Conservation (phyloP, 441 rosid species). For the Pelargonium australe region DNA sequence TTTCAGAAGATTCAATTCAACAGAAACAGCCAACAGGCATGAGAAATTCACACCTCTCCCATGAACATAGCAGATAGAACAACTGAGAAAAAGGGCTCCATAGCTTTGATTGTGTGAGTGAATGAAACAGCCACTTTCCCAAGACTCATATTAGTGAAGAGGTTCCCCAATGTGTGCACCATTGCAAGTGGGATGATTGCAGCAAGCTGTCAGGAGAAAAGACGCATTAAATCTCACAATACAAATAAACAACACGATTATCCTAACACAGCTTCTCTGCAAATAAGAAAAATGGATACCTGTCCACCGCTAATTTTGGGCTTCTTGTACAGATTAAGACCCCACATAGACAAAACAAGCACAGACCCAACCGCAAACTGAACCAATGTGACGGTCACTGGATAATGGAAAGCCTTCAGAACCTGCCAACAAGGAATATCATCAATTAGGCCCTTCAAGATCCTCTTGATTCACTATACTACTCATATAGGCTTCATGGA, state of each 20-base stretch:
- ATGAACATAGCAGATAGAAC: constrained; percentile 87
- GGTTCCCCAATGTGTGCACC: constrained; percentile 81
- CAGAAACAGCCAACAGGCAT: background rate
- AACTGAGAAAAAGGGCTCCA: constrained; percentile 97
- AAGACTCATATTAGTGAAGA: constrained; percentile 91
- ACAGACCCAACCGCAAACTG: constrained; percentile 86
- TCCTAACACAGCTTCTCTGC: background rate
- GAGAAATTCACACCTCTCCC: constrained; percentile 52
- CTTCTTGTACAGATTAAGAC: constrained; percentile 64
- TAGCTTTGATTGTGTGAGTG: constrained; percentile 96
- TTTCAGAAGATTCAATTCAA: too few relatives aligned
- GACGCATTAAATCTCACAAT: constrained; percentile 9
- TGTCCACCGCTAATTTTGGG: constrained; percentile 73
- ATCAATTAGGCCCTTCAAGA: background rate
- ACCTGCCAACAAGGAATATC: constrained; percentile 43
- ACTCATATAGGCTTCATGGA: background rate
- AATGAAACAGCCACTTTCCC: constrained; percentile 98
- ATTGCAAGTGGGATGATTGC: constrained; percentile 77
- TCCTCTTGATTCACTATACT: background rate
- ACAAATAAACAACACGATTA: background rate
- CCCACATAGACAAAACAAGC: constrained; percentile 72
- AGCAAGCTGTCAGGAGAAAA: constrained; percentile 51
- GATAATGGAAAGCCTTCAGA: constrained; percentile 67
- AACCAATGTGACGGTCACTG: constrained; percentile 56
- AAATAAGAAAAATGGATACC: constrained; percentile 32